A percentile compares a stretch with the other conserved stretches of the same genome.
Conservation (phyloP, 129 eudicot species). For the Helianthus tuberosus region DNA sequence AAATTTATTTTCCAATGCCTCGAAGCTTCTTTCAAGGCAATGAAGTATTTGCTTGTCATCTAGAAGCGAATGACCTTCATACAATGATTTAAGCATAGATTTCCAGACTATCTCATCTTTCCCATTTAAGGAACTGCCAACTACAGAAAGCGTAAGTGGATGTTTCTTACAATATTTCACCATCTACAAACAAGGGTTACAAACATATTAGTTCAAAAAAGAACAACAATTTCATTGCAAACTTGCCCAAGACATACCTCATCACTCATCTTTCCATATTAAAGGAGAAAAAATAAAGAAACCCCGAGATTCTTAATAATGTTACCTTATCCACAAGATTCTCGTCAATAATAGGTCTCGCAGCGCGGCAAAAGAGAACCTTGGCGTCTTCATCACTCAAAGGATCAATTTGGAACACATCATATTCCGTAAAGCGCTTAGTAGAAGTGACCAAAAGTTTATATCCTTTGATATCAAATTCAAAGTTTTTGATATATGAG, state of each 20-base stretch:
- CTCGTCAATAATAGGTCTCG: conserved; percentile 9
- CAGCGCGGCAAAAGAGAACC: conserved; percentile 15
- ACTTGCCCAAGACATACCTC: no score
- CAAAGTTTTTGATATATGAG: conserved; percentile 19
- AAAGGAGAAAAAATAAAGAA: no score
- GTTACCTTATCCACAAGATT: conserved; percentile 27
- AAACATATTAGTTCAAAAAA: no score
- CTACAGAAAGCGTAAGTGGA: conserved; percentile 48
- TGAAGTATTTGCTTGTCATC: conserved; percentile 24
- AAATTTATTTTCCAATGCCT: conserved; percentile 24
- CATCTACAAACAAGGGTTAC: conserved; percentile 18
- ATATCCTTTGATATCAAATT: conserved; percentile 1
- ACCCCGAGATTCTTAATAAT: no score
- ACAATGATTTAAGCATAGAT: conserved; percentile 16
- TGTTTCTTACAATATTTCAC: conserved; percentile 41
- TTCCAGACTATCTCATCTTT: conserved; percentile 34
- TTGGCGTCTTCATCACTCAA: conserved; percentile 22
- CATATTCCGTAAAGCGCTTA: background rate
- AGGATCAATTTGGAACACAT: conserved; percentile 15
- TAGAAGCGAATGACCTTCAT: conserved; percentile 27
- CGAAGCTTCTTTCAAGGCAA: conserved; percentile 39
- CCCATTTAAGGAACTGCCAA: conserved; percentile 45
- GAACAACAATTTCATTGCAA: no score
- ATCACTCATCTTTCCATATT: no score
- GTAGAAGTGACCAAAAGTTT: conserved; percentile 28